Evolutionary conservation across 2,329 filamentous ascomycete genomes (phyloP), one percentile per base, ranked within the genome.

Genomic region (Grosmannia penicillata): DNA sequence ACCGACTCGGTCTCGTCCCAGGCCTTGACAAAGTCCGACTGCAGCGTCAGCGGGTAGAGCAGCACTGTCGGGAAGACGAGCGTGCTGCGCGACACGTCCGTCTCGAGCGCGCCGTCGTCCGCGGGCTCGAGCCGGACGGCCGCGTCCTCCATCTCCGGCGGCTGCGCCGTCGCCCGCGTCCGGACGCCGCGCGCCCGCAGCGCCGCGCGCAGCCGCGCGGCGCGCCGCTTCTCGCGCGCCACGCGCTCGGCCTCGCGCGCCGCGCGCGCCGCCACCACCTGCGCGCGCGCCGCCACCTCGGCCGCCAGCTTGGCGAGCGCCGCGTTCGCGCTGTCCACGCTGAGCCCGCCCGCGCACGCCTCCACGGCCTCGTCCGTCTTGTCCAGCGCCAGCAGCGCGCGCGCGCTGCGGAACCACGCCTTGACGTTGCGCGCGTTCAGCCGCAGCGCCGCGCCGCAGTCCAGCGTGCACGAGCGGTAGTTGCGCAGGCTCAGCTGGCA

Each of bases 401-500:
- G 68, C 3, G 82, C 74, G 39, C 82, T 86, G 45, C 91, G 81
- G 60, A 93, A 98, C 61, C 78, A 85, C 1, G 91, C 89, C 62
- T 98, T 98, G 51, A 93, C 57, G 56, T 94, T 95, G 36, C 56
- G 57, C 4, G 78, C 70, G 58, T 95, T 93, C 42, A 95, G 65
- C 28, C 76, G 73, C 43, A 98, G 68, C 2, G 83, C 80, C 8
- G 75, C 68, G 3, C 79, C 82, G 57, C 87, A 91, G 65, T 96
- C 91, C 34, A 80, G 69, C 51, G 80, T 93, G 60, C 82, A 86
- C 45, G 76, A 79, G 46, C 89, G 78, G 61, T 87, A 91, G 63
- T 98, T 98, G 55, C 75, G 73, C 47, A 95, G 68, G 57, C 86
- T 80, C 44, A 98, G 67, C 56, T 96, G 82, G 60, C 85, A 93